Evolutionary conservation across 129 eudicot species (phyloP).

Genomic region (Logfia minima): DNA sequence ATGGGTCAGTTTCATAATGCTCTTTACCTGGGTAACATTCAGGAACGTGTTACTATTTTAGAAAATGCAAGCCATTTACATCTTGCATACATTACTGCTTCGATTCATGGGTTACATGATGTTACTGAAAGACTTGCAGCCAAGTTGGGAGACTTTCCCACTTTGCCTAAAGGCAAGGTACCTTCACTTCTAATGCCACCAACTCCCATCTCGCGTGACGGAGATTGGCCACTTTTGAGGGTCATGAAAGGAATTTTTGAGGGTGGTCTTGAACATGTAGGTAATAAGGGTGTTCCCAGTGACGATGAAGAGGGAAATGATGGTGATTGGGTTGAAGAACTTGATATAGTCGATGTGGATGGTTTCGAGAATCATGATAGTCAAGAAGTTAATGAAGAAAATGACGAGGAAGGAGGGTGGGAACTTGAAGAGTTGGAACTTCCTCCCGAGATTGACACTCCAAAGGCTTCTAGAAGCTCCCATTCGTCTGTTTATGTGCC

Average conservation of each 20-base stretch:
- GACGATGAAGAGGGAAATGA: conserved; percentile 55
- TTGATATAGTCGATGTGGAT: conserved; percentile 38
- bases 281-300: conserved; percentile 25
- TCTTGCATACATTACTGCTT: conserved; percentile 53
- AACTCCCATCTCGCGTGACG: conserved; percentile 42
- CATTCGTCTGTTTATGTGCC: conserved; percentile 33
- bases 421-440: conserved; percentile 52
- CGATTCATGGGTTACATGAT: conserved; percentile 43
- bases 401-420: conserved; percentile 51
- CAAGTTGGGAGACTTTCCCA: conserved; percentile 41
- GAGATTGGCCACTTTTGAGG: conserved; percentile 66
- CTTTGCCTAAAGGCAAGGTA: conserved; percentile 40
- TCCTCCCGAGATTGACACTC: conserved; percentile 44
- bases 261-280: conserved; percentile 44
- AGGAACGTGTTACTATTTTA: conserved; percentile 43
- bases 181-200: conserved; percentile 59
- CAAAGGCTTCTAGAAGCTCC: conserved; percentile 36
- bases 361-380: conserved; percentile 2
- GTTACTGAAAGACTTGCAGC: conserved; percentile 40
- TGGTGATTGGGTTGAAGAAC: conserved; percentile 61
- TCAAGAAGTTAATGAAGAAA: conserved; percentile 36
- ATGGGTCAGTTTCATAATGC: conserved; percentile 62
- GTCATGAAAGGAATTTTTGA: conserved; percentile 56
- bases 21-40: conserved; percentile 42
- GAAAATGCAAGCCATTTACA: conserved; percentile 54